Evolutionary conservation across 352 stramenopile species (phyloP), one percentile per base, ranked within the genome.

Genomic region (Globisporangium carolinianum): DNA sequence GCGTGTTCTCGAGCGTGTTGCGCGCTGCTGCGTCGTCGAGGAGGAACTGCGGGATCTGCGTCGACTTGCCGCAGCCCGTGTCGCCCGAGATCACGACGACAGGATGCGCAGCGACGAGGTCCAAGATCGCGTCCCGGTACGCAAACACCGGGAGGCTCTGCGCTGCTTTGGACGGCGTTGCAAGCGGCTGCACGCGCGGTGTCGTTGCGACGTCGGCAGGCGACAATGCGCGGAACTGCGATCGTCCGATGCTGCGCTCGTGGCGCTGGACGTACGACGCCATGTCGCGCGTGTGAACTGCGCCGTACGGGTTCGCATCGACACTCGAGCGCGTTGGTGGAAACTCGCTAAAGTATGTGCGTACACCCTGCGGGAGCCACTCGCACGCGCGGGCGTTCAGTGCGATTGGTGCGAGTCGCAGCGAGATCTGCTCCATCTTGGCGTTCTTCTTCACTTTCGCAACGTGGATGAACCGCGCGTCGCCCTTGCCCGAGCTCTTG

Each of bases 61-160:
- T 97, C 10, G 86, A 94, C 55, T 97, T 97, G 37, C 96, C 95
- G 60, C 95, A 98, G 6, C 96, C 96, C 4, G 96, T 99, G 63
- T 98, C 89, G 24, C 91, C 94, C 8, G 87, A 95, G 35, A 97
- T 74, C 36, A 98, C 76, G n/a, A 98, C 77, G 3, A 98, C 83
- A 42, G 97, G 83, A 65, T 97, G 81, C 45, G 79, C 60, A 32
- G 74, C 63, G 11, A 89, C 72, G 48, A 81, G 63, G 32, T 80
- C 56, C 17, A 94, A 54, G 53, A 95, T 83, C 63, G 89, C 68
- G 35, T 78, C 66, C 50, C 80, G 73, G 47, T 90, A 89, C 47
- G 59, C 66, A 47, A 71, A 75, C 18, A 89, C 83, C 0, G 83
- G 83, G 14, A 94, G 62, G 39, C 67, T 84, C 5, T 56, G 69